Evolutionary conservation across 805 yeast genomes (phyloP), one percentile per base, ranked within the genome.

Genomic region (Barnettozyma siamensis): DNA sequence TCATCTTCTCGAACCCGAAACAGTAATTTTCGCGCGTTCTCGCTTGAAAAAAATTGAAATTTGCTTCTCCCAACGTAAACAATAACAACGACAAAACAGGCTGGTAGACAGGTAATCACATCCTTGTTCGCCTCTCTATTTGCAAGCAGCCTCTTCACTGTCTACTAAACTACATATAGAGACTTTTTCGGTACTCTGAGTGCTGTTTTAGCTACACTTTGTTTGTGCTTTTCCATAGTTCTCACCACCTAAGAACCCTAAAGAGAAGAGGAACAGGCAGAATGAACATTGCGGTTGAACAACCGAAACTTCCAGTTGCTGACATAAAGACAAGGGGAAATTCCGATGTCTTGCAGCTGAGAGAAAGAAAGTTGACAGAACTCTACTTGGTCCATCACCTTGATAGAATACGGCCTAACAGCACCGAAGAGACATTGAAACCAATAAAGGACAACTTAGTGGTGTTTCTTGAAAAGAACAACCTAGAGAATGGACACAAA

Each of bases 341-440:
- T 2, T 16, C 36, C 5, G 70, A 67, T 37, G 60, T 76, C n/a
- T 62, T 76, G 11, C 64, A 67, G 45, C 64, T 66, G 34, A 64
- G 88, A 37, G 77, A 77, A 50, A 63, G 80, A 21, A 77, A 76
- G 52, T 64, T 82, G 19, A 69, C 82, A 2, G 84, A 80, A 57
- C 62, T 82, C 15, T 81, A 76, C 54, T 74, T 79, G 47, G 71
- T 81, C 12, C 67, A 84, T 10, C 59, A 76, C 45, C 59, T 76
- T 38, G 76, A 80, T 16, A 63, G 67, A 42, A 55, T 73, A 41
- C 42, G 66, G 35, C 52, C 59, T 5, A 49, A 78, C 65, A 36
- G 64, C 55, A 48, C 68, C 69, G 44, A 66, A 53, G 44, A 66
- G 51, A 37, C 67, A 53, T 65, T 46, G 40, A 56, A 56, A 43